These are phyloP conservation scores for Avicennia marina DNA, from an alignment of 257 asterid genomes.

Conservation along the genomic window DNA sequence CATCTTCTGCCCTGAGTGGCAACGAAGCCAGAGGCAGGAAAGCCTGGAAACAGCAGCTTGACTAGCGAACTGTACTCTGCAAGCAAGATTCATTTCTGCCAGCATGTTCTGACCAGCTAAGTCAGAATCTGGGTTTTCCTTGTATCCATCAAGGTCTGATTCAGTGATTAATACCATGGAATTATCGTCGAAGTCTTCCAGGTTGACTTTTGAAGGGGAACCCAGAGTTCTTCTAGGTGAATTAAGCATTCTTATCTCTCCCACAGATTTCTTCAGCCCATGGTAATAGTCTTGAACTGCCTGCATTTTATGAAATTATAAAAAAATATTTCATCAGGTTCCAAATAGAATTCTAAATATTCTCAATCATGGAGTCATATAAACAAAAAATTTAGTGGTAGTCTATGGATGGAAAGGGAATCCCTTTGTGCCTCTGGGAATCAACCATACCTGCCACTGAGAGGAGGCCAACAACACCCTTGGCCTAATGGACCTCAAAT, in stretches of 20 bases:
- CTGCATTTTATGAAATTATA: conserved; percentile 32
- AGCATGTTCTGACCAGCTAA: conserved; percentile 18
- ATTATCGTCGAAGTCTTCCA: conserved; percentile 48
- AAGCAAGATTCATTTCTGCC: conserved; percentile 45
- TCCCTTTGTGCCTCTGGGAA: not conserved
- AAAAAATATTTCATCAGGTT: too few relatives aligned
- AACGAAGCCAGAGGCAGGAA: conserved; percentile 64
- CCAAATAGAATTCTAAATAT: too few relatives aligned
- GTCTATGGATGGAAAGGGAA: too few relatives aligned
- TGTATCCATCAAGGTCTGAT: conserved; percentile 83
- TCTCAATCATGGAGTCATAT: too few relatives aligned
- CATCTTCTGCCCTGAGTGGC: conserved; percentile 42
- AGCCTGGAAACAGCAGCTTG: conserved; percentile 67
- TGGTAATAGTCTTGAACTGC: conserved; percentile 66
- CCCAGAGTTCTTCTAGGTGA: too few relatives aligned
- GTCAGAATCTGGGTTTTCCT: conserved; percentile 35
- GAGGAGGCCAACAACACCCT: conserved; percentile 79
- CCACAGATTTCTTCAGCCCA: conserved; percentile 31
- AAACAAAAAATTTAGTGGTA: too few relatives aligned
- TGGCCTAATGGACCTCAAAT: conserved; percentile 80
- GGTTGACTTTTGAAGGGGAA: conserved; percentile 15
- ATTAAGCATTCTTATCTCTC: too few relatives aligned
- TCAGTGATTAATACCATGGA: conserved; percentile 70
- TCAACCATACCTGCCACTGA: conserved; percentile 64
- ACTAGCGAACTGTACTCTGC: conserved; percentile 67